Conservation (phyloP, 2,329 filamentous ascomycete species). For the Eurotiales sp. region DNA sequence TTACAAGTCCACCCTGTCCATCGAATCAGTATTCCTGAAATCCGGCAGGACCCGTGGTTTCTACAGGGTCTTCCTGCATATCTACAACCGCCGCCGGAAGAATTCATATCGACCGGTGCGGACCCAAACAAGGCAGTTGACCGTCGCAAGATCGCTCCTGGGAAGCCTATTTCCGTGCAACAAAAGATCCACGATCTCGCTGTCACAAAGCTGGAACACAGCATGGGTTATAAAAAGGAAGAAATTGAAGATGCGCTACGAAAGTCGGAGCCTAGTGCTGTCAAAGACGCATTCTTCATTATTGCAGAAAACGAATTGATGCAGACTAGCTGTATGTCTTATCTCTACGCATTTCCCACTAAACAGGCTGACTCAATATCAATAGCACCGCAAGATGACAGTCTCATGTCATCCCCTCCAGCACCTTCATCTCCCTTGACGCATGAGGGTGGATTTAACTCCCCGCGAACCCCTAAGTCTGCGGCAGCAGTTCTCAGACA, state of each 20-base stretch:
- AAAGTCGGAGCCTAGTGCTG: slow-evolving; percentile 89
- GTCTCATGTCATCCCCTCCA: slow-evolving; percentile 17
- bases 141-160: slow-evolving; percentile 73
- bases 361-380: neutral
- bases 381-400: slow-evolving; percentile 36
- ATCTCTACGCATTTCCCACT: neutral
- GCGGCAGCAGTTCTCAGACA: slow-evolving; percentile 18
- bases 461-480: slow-evolving; percentile 20
- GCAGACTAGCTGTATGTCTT: slow-evolving; percentile 79
- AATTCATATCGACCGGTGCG: slow-evolving; percentile 90
- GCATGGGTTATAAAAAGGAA: slow-evolving; percentile 92
- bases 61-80: slow-evolving; percentile 80
- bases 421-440: slow-evolving; percentile 27
- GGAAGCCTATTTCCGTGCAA: slow-evolving; percentile 72
- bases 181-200: slow-evolving; percentile 90
- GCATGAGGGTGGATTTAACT: slow-evolving; percentile 20
- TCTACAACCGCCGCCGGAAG: slow-evolving; percentile 79
- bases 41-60: slow-evolving; percentile 93
- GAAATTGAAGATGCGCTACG: slow-evolving; percentile 93
- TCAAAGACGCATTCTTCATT: slow-evolving; percentile 98
- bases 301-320: slow-evolving; percentile 97
- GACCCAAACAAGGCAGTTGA: slow-evolving; percentile 90
- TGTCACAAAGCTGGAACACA: slow-evolving; percentile 92
- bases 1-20: slow-evolving; percentile 92
- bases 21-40: slow-evolving; percentile 89